These are phyloP conservation scores for Neurospora sp. DNA, from an alignment of 2,329 filamentous ascomycete genomes.

Conservation along the genomic window DNA sequence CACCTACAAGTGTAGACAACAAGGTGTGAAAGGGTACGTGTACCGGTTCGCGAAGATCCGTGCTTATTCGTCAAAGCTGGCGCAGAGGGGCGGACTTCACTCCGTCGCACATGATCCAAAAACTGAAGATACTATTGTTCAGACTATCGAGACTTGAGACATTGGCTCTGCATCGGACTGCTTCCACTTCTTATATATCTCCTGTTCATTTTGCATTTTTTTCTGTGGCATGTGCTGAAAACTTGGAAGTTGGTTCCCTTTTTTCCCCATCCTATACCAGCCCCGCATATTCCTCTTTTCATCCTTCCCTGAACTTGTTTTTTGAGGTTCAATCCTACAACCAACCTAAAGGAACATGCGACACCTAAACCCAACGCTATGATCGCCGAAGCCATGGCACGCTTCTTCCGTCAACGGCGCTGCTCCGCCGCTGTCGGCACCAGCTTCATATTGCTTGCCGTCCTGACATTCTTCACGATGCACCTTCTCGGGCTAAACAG, in stretches of 20 bases:
- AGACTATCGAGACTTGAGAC: neutral
- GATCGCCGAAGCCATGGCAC: neutral
- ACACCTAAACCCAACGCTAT: neutral
- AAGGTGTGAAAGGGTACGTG: neutral
- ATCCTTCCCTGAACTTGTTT: neutral
- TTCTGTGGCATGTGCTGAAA: neutral
- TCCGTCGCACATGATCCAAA: neutral
- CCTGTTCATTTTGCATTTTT: neutral
- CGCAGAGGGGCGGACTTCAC: neutral
- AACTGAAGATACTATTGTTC: neutral
- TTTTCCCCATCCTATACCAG: neutral
- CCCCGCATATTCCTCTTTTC: neutral
- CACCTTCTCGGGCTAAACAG: constrained; percentile 5
- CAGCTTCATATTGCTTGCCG: constrained; percentile 4
- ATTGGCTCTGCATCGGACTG: neutral
- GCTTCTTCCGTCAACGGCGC: neutral
- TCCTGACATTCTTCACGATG: constrained; percentile 5
- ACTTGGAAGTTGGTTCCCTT: neutral
- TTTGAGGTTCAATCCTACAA: neutral
- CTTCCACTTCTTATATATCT: neutral
- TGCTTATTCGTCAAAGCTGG: neutral
- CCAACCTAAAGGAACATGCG: neutral
- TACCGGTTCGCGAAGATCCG: neutral
- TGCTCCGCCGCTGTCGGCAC: neutral
- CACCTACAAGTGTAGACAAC: neutral